phyloP scores from a whole-genome alignment of 106 monocot genomes.

The Xerophyta viscosa region DNA sequence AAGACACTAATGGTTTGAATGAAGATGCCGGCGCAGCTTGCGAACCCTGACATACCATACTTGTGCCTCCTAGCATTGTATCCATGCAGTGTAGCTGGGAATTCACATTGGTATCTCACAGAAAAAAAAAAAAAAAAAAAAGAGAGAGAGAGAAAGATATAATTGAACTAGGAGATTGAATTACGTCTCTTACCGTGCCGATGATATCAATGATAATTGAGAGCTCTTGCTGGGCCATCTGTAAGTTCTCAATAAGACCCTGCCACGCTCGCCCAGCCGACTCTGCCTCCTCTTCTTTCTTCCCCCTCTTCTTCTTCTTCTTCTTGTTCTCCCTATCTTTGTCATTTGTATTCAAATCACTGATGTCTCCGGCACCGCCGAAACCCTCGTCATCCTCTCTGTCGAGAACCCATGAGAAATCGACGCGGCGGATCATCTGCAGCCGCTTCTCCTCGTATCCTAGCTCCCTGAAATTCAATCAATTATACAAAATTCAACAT shows the following conservation, averaged over 20 bases:
- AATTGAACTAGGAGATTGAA: neutral
- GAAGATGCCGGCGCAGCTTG: neutral
- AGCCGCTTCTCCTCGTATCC: constrained; percentile 79
- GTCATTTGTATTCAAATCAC: no score
- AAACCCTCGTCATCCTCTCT: constrained; percentile 18
- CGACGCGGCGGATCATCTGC: constrained; percentile 64
- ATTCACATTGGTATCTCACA: no score
- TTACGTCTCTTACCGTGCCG: constrained; percentile 33
- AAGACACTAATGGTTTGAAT: no score
- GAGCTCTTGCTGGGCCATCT: constrained; percentile 76
- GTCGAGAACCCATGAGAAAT: constrained; percentile 73
- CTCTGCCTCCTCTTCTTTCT: constrained; percentile 25
- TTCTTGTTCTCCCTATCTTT: neutral
- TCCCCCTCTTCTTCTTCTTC: constrained; percentile 38
- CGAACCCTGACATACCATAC: neutral
- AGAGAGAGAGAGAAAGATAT: neutral
- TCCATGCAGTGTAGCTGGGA: neutral
- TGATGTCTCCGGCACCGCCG: no score
- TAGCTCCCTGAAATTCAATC: constrained; percentile 36
- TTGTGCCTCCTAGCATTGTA: neutral
- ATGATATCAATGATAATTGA: constrained; percentile 76
- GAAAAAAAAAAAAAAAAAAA: no score
- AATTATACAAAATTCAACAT: neutral
- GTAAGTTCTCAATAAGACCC: constrained; percentile 74
- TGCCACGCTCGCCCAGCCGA: constrained; percentile 43